A percentile compares a stretch with the other conserved stretches of the same genome.
Evolutionary conservation across 2,329 filamentous ascomycete species (phyloP).

Genomic region (Diaporthe ilicicola): DNA sequence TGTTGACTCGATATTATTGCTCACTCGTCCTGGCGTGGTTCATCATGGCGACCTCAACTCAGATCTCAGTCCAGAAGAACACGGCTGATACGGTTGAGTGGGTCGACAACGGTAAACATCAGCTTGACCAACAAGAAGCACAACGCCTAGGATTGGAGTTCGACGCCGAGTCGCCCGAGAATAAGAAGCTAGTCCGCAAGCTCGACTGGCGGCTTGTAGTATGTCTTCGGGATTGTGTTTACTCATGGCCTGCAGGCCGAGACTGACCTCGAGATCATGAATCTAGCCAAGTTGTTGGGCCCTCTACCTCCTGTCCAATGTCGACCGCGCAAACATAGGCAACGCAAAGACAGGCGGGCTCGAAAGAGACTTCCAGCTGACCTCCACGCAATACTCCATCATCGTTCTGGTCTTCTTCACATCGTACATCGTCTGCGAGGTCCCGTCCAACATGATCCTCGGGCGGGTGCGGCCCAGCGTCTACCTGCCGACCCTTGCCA

Average conservation of each 20-base stretch:
- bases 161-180: not conserved
- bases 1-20: not conserved
- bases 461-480: slow-evolving; percentile 38
- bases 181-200: not conserved
- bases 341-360: slow-evolving; percentile 39
- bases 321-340: slow-evolving; percentile 38
- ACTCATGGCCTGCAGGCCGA: too few relatives aligned
- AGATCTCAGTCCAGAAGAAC: not conserved
- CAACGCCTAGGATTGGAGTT: not conserved
- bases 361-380: slow-evolving; percentile 36
- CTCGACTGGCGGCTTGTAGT: slow-evolving; percentile 5
- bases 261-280: not conserved
- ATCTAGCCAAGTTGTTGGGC: slow-evolving; percentile 35
- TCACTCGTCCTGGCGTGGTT: not conserved
- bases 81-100: not conserved
- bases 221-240: not conserved
- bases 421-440: slow-evolving; percentile 39
- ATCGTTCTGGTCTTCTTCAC: slow-evolving; percentile 41
- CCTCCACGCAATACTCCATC: slow-evolving; percentile 39
- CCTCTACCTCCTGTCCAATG: slow-evolving; percentile 36
- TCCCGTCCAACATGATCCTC: slow-evolving; percentile 39
- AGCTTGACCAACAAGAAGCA: slow-evolving; percentile 7
- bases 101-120: not conserved
- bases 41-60: not conserved
- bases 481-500: slow-evolving; percentile 36